A percentile compares a stretch with the other conserved stretches of the same genome.
Evolutionary conservation across 306 rosid genomes (phyloP).

Genomic region (Ceratonia siliqua): DNA sequence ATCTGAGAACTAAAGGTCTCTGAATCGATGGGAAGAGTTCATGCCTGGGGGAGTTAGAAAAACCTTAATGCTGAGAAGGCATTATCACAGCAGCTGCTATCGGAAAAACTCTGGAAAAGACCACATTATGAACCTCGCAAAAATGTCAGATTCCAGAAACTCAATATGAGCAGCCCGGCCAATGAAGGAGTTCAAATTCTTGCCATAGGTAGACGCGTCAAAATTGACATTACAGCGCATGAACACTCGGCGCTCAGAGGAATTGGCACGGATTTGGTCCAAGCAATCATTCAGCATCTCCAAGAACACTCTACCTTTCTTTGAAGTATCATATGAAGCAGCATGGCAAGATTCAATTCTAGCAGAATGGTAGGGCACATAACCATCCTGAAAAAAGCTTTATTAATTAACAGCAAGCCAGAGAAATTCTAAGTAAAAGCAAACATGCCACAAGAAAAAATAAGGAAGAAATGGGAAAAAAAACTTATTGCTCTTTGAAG

Average conservation of each 20-base stretch:
- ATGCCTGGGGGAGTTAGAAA: conserved; percentile 1
- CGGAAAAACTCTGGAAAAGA: conserved; percentile 81
- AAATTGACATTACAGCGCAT: conserved; percentile 92
- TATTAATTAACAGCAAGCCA: conserved; percentile 30
- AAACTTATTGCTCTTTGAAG: background rate
- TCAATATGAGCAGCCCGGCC: conserved; percentile 97
- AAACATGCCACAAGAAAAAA: background rate
- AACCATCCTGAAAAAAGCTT: conserved; percentile 71
- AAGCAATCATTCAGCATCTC: conserved; percentile 82
- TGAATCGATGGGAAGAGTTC: background rate
- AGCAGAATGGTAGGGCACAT: conserved; percentile 96
- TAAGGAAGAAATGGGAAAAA: background rate
- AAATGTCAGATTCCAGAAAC: conserved; percentile 79
- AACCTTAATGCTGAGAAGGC: conserved; percentile 16
- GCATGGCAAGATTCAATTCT: conserved; percentile 89
- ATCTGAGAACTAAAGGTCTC: conserved; percentile 1
- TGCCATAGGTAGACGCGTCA: conserved; percentile 75
- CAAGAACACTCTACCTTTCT: conserved; percentile 62
- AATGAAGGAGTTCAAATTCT: conserved; percentile 80
- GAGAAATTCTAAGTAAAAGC: background rate
- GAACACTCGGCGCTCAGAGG: conserved; percentile 48
- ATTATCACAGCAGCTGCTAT: conserved; percentile 31
- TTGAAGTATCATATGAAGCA: conserved; percentile 75
- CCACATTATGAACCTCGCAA: conserved; percentile 86
- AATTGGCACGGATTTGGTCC: conserved; percentile 64